These are phyloP conservation scores for Crithidia thermophila DNA, from an alignment of 208 protist species.

Conservation along the genomic window DNA sequence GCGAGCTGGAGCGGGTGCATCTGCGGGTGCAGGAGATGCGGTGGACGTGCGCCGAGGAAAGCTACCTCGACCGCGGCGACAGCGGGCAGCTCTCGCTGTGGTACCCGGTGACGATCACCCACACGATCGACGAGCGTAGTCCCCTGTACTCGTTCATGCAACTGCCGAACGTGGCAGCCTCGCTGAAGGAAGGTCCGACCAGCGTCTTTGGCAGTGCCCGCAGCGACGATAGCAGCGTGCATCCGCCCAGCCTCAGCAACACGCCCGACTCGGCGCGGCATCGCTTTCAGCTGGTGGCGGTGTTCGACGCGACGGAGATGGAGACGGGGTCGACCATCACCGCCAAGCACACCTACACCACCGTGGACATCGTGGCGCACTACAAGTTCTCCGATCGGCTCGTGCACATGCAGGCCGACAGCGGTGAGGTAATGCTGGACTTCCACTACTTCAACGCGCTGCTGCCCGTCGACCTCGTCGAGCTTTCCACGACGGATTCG, in stretches of 20 bases:
- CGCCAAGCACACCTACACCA: constrained; percentile 75
- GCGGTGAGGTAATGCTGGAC: constrained; percentile 64
- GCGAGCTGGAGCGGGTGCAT: constrained; percentile 48
- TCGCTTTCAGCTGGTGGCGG: constrained; percentile 78
- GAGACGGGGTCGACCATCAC: constrained; percentile 71
- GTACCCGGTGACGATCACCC: constrained; percentile 77
- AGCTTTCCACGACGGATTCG: constrained; percentile 63
- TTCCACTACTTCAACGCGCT: constrained; percentile 89
- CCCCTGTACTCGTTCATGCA: constrained; percentile 76
- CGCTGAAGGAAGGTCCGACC: constrained; percentile 14
- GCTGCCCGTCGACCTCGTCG: constrained; percentile 48
- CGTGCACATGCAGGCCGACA: constrained; percentile 57
- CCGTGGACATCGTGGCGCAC: constrained; percentile 69
- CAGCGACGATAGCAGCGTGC: constrained; percentile 7
- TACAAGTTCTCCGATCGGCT: constrained; percentile 83
- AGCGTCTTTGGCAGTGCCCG: constrained; percentile 6
- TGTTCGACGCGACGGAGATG: constrained; percentile 83
- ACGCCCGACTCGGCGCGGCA: not conserved
- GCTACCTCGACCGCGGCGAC: constrained; percentile 40
- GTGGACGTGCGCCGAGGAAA: constrained; percentile 78
- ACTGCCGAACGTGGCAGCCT: constrained; percentile 28
- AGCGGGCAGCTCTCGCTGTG: constrained; percentile 71
- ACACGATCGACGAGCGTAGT: constrained; percentile 75
- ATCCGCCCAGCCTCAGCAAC: constrained; percentile 9
- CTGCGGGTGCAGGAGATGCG: constrained; percentile 68